Evolutionary conservation across 1,139 yeast species (phyloP), one percentile per base, ranked within the genome.

Genomic region (Eremothecium sinecaudum): DNA sequence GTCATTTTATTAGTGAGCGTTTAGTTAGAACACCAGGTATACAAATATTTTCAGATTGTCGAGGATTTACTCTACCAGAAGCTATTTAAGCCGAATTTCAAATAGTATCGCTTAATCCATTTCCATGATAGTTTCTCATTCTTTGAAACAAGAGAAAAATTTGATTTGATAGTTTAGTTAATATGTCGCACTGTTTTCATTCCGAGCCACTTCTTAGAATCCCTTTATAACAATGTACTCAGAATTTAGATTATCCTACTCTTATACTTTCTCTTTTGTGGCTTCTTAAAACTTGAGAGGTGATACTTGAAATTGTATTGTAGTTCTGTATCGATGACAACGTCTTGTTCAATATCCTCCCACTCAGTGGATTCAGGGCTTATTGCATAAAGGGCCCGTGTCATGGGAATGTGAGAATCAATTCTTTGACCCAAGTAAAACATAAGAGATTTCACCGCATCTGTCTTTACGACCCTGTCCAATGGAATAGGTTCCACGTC

Each of bases 281-380:
- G 19, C 21, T 27, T 27, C 12, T 27, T 27, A 18, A 27, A 16
- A n/a, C 21, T n/a, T 10, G 21, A 27, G 14, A 27, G 30, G 21
- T 27, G 21, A 21, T 27, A 27, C 19, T 9, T 27, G 30, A 16
- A 27, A 27, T 16, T 10, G 30, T 27, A 27, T 17, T 27, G 30
- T 4, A 27, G 21, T 18, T 27, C 30, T 4, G 34, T 31, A 13
- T 31, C 10, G 16, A 24, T 17, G 33, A n/a, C 11, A 11, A 24
- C 27, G 9, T 31, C 33, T 24, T 16, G 26, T 12, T 29, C 34
- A 32, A 32, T 32, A n/a, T 25, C 34, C 16, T 25, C 29, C 32
- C 34, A 32, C 24, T 28, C 35, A 13, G 22, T 27, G 15, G 6
- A 6, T 12, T 26, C 10, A 10, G 23, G 9, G 18, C 18, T 10